Percentiles rank a stretch among this genome's conserved stretches.
Evolutionary conservation across 1,284 basidiomycete genomes (phyloP).

Genomic region (Leccinum solheimii): DNA sequence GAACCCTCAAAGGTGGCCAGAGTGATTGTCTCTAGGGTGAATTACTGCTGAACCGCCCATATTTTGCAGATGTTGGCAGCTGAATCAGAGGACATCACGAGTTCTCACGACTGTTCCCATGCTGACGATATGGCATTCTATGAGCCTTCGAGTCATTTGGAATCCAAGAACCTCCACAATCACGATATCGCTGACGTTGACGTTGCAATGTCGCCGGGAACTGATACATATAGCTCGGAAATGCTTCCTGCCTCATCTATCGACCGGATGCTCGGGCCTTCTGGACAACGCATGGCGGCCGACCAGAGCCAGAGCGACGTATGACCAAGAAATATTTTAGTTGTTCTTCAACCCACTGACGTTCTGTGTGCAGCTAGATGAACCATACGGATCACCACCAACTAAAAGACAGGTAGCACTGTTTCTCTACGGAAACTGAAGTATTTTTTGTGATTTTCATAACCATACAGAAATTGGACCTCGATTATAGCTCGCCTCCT

Average conservation of each 20-base stretch:
- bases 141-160: not conserved
- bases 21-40: not conserved
- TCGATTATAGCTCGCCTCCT: conserved; percentile 35
- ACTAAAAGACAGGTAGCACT: conserved; percentile 23
- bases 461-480: conserved; percentile 15
- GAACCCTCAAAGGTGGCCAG: conserved; percentile 18
- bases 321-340: conserved; percentile 6
- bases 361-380: conserved; percentile 14
- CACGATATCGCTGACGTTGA: not conserved
- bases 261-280: not conserved
- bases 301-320: conserved; percentile 19
- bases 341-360: conserved; percentile 6
- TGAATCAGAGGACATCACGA: not conserved
- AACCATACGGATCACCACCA: not conserved
- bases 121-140: not conserved
- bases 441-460: not conserved
- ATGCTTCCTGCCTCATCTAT: not conserved
- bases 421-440: not conserved
- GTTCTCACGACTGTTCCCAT: not conserved
- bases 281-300: conserved; percentile 13
- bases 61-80: conserved; percentile 9
- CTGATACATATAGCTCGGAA: not conserved
- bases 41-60: conserved; percentile 2
- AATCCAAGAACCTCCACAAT: not conserved
- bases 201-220: not conserved